Percentiles rank a stretch among this genome's conserved stretches.
Conservation (phyloP, 2,329 filamentous ascomycete genomes). For the Xylariaceae sp. region DNA sequence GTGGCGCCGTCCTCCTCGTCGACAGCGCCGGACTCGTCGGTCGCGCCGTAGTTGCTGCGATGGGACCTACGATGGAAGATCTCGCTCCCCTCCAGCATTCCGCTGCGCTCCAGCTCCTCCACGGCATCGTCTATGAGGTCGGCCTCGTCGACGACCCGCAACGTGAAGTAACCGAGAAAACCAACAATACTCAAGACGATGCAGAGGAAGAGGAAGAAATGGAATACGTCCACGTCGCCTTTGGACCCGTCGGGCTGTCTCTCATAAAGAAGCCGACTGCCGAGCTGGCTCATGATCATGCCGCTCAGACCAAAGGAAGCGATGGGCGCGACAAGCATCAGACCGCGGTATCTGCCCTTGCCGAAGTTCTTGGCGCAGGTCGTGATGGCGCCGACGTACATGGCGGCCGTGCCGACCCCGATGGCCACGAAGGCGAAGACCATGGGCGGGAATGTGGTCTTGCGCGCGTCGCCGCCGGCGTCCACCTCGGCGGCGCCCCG, state of each 20-base stretch:
- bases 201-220: conserved; percentile 81
- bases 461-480: conserved; percentile 32
- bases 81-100: conserved; percentile 67
- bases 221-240: conserved; percentile 66
- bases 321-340: conserved; percentile 86
- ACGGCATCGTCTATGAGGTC: conserved; percentile 85
- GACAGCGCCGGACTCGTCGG: conserved; percentile 32
- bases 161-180: conserved; percentile 61
- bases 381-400: conserved; percentile 88
- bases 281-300: conserved; percentile 92
- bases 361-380: conserved; percentile 98
- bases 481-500: conserved; percentile 29
- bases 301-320: conserved; percentile 88
- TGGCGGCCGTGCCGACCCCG: conserved; percentile 74
- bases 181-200: conserved; percentile 64
- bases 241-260: conserved; percentile 52
- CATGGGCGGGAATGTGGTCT: conserved; percentile 75
- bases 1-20: conserved; percentile 32
- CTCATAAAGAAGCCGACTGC: conserved; percentile 70
- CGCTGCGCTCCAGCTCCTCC: conserved; percentile 84
- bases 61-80: conserved; percentile 56
- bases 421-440: conserved; percentile 75
- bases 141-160: conserved; percentile 76
- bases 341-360: conserved; percentile 73
- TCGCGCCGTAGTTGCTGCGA: conserved; percentile 57